Conservation (phyloP, 139 green algal genomes). For the Micractinium conductrix region DNA sequence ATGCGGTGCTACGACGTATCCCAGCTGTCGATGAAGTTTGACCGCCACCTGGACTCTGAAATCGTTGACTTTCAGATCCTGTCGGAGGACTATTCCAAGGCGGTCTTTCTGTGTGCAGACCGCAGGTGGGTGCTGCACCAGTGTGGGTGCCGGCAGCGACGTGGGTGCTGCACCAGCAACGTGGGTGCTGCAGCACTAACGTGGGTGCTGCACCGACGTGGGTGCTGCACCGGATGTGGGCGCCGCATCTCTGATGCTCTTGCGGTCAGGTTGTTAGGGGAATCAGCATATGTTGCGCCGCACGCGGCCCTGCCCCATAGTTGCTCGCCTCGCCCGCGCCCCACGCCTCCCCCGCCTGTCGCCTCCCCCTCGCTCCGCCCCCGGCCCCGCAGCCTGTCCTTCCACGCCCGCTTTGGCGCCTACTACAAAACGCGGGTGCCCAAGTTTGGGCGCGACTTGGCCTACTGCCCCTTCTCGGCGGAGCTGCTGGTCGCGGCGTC, state of each 20-base stretch:
- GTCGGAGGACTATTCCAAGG: constrained; percentile 95
- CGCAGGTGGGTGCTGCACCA: constrained; percentile 27
- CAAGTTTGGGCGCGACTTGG: constrained; percentile 80
- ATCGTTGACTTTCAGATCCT: constrained; percentile 96
- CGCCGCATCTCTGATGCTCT: background rate
- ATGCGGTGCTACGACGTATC: constrained; percentile 84
- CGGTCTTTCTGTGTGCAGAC: constrained; percentile 93
- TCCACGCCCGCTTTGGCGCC: constrained; percentile 93
- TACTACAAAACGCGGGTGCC: constrained; percentile 88
- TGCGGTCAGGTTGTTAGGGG: background rate
- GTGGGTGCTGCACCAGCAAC: no score
- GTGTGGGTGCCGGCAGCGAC: no score
- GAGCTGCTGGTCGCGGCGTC: constrained; percentile 88
- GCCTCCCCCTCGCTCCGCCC: constrained; percentile 30
- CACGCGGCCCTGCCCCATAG: no score
- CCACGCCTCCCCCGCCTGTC: background rate
- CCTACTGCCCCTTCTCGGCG: constrained; percentile 77
- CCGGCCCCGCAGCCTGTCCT: constrained; percentile 80
- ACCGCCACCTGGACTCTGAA: constrained; percentile 93
- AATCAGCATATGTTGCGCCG: background rate
- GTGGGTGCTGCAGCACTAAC: no score
- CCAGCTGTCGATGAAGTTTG: constrained; percentile 97
- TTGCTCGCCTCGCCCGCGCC: no score
- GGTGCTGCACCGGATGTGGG: no score
- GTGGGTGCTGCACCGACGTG: no score